Evolutionary conservation across 768 basidiomycete species (phyloP), one percentile per base, ranked within the genome.

Genomic region (Leucocoprinus sp.): DNA sequence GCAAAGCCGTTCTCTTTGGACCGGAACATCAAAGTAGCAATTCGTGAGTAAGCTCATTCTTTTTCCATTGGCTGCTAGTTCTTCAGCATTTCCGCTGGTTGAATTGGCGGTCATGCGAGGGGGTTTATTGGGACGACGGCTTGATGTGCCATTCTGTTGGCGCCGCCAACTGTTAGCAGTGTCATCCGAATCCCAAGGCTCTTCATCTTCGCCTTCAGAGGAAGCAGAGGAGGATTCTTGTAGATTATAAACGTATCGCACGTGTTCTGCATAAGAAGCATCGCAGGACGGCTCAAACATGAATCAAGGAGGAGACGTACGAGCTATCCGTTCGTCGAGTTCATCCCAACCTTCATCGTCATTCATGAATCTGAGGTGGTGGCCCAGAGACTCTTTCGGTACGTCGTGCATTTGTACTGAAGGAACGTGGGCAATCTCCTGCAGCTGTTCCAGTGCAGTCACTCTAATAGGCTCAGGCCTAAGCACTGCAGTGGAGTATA

Each of bases 331-430:
- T 46, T 75, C 74, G 55, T 89, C 86, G 28, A 88, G 54, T 12
- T 80, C 75, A 50, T 89, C 84, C 24, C 60, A 60, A 33, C 71
- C 71, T 28, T 71, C 71, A 9, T 76, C 72, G 24, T 72, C 70
- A 22, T 59, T 60, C 12, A 66, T 67, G 47, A 84, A 70, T 0
- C 78, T 78, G 4, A 88, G 65, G 52, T 87, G 81, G 26, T 69
- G 63, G 3, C 71, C 75, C 5, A 95, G 53, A 26, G 77, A 78
- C 52, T 88, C 79, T 33, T 73, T 62, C 0, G 93, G 92, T 1
- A 90, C 84, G 39, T 84, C 80, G 18, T 93, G 90, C 71, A 95
- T 76, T 36, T 78, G 81, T 0, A 90, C 89, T 4, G 89, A 89
- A 1, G 96, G 96, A 0, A 88, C 90, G 59, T 48, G 77, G 64